A percentile compares a stretch with the other conserved stretches of the same genome.
phyloP scores from a whole-genome alignment of 306 rosid species.

The Purshia tridentata region DNA sequence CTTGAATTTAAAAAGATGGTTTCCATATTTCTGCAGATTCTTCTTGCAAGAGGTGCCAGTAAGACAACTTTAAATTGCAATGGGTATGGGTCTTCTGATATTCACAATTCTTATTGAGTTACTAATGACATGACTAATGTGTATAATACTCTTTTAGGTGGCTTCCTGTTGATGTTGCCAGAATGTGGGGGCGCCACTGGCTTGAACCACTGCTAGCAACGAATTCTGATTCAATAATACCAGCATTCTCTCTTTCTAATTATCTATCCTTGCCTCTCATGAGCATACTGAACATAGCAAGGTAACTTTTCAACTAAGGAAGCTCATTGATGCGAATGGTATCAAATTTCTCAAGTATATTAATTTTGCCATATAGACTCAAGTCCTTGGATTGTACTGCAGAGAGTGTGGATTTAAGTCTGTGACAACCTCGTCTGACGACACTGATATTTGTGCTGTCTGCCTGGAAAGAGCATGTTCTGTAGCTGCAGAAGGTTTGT shows the following conservation, averaged over 20 bases:
- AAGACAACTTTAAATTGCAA: slow-evolving; percentile 82
- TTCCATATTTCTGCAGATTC: slow-evolving; percentile 55
- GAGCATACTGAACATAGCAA: slow-evolving; percentile 86
- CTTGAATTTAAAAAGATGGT: slow-evolving; percentile 23
- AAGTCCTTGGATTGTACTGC: slow-evolving; percentile 37
- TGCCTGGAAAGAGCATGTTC: slow-evolving; percentile 90
- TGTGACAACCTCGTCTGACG: slow-evolving; percentile 50
- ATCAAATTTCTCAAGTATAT: not conserved
- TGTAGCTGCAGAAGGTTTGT: slow-evolving; percentile 84
- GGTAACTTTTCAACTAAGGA: slow-evolving; percentile 48
- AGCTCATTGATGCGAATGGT: slow-evolving; percentile 9
- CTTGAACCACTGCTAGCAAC: slow-evolving; percentile 81
- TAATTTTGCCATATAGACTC: not conserved
- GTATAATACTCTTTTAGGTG: slow-evolving; percentile 49
- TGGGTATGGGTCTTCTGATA: slow-evolving; percentile 51
- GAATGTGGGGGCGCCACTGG: slow-evolving; percentile 98
- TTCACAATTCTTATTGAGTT: slow-evolving; percentile 10
- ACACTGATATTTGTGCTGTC: slow-evolving; percentile 78
- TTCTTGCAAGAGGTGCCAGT: slow-evolving; percentile 81
- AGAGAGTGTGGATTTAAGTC: slow-evolving; percentile 85
- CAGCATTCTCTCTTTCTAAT: slow-evolving; percentile 62
- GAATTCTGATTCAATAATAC: slow-evolving; percentile 57
- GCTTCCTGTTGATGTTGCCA: slow-evolving; percentile 95
- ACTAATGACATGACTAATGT: slow-evolving; percentile 20
- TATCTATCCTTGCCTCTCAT: slow-evolving; percentile 82